Conservation (phyloP, 768 basidiomycete species). For the Pholiota molesta region DNA sequence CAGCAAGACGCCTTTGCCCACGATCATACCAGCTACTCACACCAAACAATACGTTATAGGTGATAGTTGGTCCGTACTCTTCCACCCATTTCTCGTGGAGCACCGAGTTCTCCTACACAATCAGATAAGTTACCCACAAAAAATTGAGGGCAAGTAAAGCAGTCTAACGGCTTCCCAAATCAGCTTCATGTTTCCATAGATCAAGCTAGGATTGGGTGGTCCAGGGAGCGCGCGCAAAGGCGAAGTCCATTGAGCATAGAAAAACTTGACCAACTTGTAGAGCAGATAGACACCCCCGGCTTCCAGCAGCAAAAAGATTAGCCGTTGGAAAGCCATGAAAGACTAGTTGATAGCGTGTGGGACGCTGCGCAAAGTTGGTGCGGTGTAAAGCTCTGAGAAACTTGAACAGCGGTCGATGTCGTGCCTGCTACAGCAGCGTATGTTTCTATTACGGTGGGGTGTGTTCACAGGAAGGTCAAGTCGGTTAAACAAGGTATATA, state of each 20-base stretch:
- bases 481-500: too few species aligned
- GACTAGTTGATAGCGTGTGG: not conserved
- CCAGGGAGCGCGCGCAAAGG: constrained; percentile 54
- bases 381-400: not conserved
- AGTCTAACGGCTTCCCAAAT: constrained; percentile 43
- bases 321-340: constrained; percentile 16
- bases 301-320: constrained; percentile 12
- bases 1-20: not conserved
- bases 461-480: too few species aligned
- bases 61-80: constrained; percentile 50
- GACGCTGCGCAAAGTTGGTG: not conserved
- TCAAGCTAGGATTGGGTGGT: constrained; percentile 43
- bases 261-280: constrained; percentile 30
- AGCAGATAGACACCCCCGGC: constrained; percentile 27
- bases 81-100: constrained; percentile 50
- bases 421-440: too few species aligned
- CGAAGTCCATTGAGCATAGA: constrained; percentile 39
- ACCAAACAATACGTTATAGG: constrained; percentile 45
- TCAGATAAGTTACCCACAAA: not conserved
- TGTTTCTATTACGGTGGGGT: too few species aligned
- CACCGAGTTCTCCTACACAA: constrained; percentile 36
- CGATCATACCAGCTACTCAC: constrained; percentile 31
- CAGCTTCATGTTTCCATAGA: constrained; percentile 53
- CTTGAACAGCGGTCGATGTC: not conserved
- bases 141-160: not conserved